Percentiles rank a stretch among this genome's conserved stretches.
These are phyloP conservation scores for Pinus taeda DNA, from an alignment of 75 land plant genomes.

Conservation along the genomic window DNA sequence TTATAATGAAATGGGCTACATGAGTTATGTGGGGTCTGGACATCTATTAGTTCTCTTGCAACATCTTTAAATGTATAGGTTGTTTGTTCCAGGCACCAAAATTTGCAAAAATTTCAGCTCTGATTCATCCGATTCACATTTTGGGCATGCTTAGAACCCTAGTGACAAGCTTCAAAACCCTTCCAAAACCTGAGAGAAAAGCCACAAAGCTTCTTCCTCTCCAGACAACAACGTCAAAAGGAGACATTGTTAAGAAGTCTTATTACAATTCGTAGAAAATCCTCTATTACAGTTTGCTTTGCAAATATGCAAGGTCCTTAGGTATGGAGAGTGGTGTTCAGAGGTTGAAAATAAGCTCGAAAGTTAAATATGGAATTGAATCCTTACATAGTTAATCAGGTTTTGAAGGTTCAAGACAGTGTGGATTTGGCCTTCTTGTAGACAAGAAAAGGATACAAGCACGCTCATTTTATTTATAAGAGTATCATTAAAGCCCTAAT, in stretches of 20 bases:
- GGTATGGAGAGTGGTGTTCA: slow-evolving; percentile 15
- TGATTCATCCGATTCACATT: not conserved
- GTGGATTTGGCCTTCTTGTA: slow-evolving; percentile 16
- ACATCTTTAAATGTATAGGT: no score
- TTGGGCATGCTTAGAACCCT: not conserved
- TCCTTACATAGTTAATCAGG: slow-evolving; percentile 25
- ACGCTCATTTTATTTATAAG: slow-evolving; percentile 15
- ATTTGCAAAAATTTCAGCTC: not conserved
- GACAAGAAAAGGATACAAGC: slow-evolving; percentile 11
- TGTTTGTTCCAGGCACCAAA: not conserved
- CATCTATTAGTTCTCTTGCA: no score
- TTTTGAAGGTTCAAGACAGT: slow-evolving; percentile 19
- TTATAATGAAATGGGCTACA: no score
- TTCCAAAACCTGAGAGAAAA: not conserved
- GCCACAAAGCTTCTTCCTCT: not conserved
- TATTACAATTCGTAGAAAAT: not conserved
- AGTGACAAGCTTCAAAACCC: not conserved
- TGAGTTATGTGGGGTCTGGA: no score
- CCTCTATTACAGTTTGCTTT: not conserved
- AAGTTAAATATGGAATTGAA: slow-evolving; percentile 16
- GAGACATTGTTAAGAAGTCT: not conserved
- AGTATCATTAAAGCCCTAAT: slow-evolving; percentile 13
- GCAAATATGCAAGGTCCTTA: not conserved
- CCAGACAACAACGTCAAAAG: not conserved
- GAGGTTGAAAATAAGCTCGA: slow-evolving; percentile 22